These are phyloP conservation scores for Groenewaldozyma auringiensis DNA, from an alignment of 1,139 yeast species.

Conservation along the genomic window DNA sequence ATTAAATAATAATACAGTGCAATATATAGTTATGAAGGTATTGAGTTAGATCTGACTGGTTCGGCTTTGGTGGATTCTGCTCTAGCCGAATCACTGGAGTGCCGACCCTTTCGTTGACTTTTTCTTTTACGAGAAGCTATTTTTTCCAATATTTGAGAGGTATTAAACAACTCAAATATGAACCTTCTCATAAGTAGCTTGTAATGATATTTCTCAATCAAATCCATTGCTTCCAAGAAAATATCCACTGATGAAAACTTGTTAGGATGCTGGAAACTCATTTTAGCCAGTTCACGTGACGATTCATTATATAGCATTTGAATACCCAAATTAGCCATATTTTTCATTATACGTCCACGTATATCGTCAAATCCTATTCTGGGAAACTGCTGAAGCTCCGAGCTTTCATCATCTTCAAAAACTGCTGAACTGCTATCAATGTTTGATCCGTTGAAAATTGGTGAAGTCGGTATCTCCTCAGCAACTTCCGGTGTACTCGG, in stretches of 20 bases:
- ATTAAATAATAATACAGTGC: too few relatives aligned
- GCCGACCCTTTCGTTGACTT: slow-evolving; percentile 19
- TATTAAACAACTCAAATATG: slow-evolving; percentile 60
- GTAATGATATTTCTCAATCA: slow-evolving; percentile 62
- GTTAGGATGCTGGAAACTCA: slow-evolving; percentile 48
- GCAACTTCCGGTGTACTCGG: background rate
- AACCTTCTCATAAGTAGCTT: slow-evolving; percentile 57
- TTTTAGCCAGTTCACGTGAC: slow-evolving; percentile 48
- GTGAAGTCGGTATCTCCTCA: background rate
- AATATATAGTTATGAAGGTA: background rate
- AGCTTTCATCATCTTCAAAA: slow-evolving; percentile 15
- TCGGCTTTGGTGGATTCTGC: too few relatives aligned
- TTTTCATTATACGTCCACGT: slow-evolving; percentile 44
- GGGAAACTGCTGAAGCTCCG: slow-evolving; percentile 20
- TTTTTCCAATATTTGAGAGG: slow-evolving; percentile 49
- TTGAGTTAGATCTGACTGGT: too few relatives aligned
- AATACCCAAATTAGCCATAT: slow-evolving; percentile 56
- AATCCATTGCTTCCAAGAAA: slow-evolving; percentile 51
- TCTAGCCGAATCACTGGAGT: slow-evolving; percentile 12
- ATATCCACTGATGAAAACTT: slow-evolving; percentile 52
- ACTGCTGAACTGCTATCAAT: background rate
- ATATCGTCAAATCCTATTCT: slow-evolving; percentile 32
- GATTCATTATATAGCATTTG: slow-evolving; percentile 60
- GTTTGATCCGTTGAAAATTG: background rate
- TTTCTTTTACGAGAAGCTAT: slow-evolving; percentile 21